A percentile compares a stretch with the other conserved stretches of the same genome.
These are phyloP conservation scores for Dictyostelium brefeldianum DNA, from an alignment of 78 protist species.

Conservation along the genomic window DNA sequence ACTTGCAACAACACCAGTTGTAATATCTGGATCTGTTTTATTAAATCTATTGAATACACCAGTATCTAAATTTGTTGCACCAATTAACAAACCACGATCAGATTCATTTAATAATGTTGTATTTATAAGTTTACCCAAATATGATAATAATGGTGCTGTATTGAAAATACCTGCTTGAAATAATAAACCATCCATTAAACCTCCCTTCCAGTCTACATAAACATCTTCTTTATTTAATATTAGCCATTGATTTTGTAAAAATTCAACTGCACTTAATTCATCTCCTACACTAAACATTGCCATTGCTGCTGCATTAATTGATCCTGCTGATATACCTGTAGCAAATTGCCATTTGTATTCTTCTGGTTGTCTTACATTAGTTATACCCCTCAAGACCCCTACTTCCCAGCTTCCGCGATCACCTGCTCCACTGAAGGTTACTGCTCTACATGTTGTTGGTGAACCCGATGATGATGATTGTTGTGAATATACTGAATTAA, in stretches of 20 bases:
- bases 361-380: conserved; percentile 1
- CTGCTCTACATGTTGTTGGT: conserved; percentile 1
- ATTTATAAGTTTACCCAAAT: not conserved
- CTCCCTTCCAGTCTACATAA: conserved; percentile 46
- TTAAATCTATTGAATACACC: conserved; percentile 31
- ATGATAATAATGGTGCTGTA: conserved; percentile 13
- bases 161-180: conserved; percentile 42
- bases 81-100: conserved; percentile 45
- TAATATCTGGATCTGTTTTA: conserved; percentile 34
- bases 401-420: too few species aligned
- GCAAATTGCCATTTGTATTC: conserved; percentile 44
- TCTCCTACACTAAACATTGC: conserved; percentile 68
- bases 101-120: not conserved
- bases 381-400: too few species aligned
- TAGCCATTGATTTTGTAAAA: conserved; percentile 39
- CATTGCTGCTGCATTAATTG: conserved; percentile 76
- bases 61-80: conserved; percentile 40
- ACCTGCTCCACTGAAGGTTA: conserved; percentile 1
- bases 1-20: conserved; percentile 22
- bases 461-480: not conserved
- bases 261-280: conserved; percentile 32
- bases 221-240: conserved; percentile 12
- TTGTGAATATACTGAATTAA: not conserved
- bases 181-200: conserved; percentile 47
- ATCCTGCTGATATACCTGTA: conserved; percentile 66